Conservation (phyloP, 805 yeast genomes). For the Candida chauliodis region DNA sequence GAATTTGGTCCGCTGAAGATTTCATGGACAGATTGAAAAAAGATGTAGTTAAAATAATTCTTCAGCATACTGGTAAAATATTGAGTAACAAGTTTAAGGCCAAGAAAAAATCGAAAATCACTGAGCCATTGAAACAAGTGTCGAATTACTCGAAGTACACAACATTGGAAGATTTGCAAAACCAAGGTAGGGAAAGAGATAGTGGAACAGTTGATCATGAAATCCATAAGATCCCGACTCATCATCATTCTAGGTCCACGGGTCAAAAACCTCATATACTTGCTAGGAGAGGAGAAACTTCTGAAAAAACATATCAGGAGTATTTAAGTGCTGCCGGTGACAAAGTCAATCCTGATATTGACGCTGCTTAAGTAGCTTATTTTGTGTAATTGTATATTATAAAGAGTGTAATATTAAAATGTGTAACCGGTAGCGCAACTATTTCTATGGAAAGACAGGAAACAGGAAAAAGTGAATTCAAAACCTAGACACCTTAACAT, state of each 20-base stretch:
- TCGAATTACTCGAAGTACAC: conserved; percentile 34
- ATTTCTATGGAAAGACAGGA: not conserved
- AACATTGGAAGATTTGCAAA: conserved; percentile 38
- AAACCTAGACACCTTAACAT: too few species aligned
- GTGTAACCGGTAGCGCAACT: conserved; percentile 5
- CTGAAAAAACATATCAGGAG: conserved; percentile 7
- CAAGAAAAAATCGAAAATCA: conserved; percentile 25
- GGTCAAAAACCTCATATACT: conserved; percentile 1
- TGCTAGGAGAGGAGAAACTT: conserved; percentile 4
- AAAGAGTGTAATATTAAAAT: not conserved
- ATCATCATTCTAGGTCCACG: conserved; percentile 10
- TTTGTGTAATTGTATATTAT: too few species aligned
- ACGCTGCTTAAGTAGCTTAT: conserved; percentile 4
- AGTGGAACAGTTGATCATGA: conserved; percentile 10
- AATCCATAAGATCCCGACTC: conserved; percentile 1
- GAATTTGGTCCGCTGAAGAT: conserved; percentile 66
- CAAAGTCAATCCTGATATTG: conserved; percentile 3
- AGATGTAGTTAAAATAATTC: conserved; percentile 53
- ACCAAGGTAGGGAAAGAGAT: conserved; percentile 24
- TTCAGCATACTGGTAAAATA: conserved; percentile 71
- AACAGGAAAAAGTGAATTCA: not conserved
- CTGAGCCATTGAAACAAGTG: conserved; percentile 38
- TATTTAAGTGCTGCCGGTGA: conserved; percentile 5
- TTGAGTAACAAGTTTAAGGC: conserved; percentile 66
- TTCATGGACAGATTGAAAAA: conserved; percentile 59